Percentiles rank a stretch among this genome's conserved stretches.
Conservation (phyloP, 371 early-diverging fungal species). For the Rhizopus stolonifer region DNA sequence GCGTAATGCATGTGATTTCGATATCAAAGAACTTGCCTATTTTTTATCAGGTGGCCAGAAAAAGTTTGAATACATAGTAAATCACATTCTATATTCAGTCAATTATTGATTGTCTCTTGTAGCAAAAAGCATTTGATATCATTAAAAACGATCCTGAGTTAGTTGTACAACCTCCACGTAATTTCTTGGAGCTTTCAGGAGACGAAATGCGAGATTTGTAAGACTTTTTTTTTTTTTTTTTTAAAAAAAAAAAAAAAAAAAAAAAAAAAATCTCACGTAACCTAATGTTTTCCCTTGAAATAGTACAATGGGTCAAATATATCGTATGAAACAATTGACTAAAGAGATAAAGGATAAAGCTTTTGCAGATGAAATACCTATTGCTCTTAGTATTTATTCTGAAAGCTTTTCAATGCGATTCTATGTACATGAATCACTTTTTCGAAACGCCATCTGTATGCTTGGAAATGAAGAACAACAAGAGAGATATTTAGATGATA, state of each 20-base stretch:
- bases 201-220: slow-evolving; percentile 64
- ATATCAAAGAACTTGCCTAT: slow-evolving; percentile 49
- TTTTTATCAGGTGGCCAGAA: slow-evolving; percentile 53
- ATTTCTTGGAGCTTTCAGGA: slow-evolving; percentile 58
- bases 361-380: slow-evolving; percentile 8
- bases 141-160: slow-evolving; percentile 62
- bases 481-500: slow-evolving; percentile 51
- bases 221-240: no score
- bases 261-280: neutral
- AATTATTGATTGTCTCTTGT: no score
- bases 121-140: slow-evolving; percentile 45
- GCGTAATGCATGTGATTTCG: slow-evolving; percentile 56
- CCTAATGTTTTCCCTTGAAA: neutral
- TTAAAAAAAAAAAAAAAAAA: neutral
- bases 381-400: slow-evolving; percentile 46
- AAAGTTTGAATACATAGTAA: slow-evolving; percentile 27
- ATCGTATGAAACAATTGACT: slow-evolving; percentile 34
- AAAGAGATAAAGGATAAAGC: slow-evolving; percentile 17
- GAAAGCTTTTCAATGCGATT: slow-evolving; percentile 64
- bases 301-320: slow-evolving; percentile 62
- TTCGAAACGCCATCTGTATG: slow-evolving; percentile 56
- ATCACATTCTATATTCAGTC: no score
- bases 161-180: slow-evolving; percentile 50
- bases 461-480: slow-evolving; percentile 62
- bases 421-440: slow-evolving; percentile 61